Evolutionary conservation across 768 basidiomycete species (phyloP), one percentile per base, ranked within the genome.

Genomic region (Boletus edulis): DNA sequence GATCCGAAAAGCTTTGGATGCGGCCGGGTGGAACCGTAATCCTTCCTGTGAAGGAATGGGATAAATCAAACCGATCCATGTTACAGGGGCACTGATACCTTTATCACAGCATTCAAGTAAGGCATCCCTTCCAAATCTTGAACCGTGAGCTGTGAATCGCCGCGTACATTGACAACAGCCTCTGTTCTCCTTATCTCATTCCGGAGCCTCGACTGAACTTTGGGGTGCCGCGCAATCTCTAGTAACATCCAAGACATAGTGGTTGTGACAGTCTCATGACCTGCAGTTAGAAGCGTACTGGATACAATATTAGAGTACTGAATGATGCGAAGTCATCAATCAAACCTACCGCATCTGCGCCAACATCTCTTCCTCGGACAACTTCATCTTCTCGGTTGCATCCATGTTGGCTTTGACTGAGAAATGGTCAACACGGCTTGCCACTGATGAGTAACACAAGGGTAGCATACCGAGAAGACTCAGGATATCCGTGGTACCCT

Each of bases 191-290:
- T 46, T 42, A 58, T 58, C 29, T 55, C 57, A 18, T 51, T 73
- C 13, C 89, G 81, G 14, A 91, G 79, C 51, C 75, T 77, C 3
- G 68, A 69, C 62, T 90, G 88, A 12, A 82, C 67, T 17, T 81
- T 73, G 0, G 79, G 83, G 57, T 83, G 69, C 34, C 73, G 76
- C 1, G 83, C 78, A 9, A 91, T 74, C 62, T 85, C 82, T 47
- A 84, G 73, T 3, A 89, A 67, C 6, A 79, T 76, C 83, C 83
- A 90, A 49, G 76, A 72, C 18, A 82, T 55, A 2, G 77, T 75
- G 32, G 76, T 81, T 3, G 83, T 75, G 34, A 79, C 83, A 4
- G 83, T 85, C 65, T 87, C 86, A 65, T 87, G 79, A 3, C 75
- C 77, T 47, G 76, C 75, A 6, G 80, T 62, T 6, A 79, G 64